Base-by-base conservation (phyloP, 768 basidiomycete genomes). In the Rhodotorula babjevae region DNA sequence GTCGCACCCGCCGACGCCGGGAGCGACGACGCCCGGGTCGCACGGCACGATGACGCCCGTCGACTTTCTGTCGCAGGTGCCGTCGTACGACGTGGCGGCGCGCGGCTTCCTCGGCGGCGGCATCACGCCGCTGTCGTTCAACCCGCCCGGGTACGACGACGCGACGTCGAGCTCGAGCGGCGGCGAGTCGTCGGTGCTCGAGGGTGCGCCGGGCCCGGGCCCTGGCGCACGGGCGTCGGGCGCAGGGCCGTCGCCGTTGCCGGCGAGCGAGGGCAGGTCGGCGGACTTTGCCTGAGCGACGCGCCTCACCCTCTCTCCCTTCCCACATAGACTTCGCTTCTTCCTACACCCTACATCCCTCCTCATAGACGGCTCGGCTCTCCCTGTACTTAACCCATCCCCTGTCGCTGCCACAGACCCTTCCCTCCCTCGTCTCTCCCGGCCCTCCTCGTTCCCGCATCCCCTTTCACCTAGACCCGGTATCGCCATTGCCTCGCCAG, bases 101-200 rank as follows among this genome's bases (percentile, higher is more conserved):
- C 84, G 89, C 23, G 93, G 93, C 12, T 95, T 94, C 81, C 84
- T 94, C 40, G 93, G 93, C 14, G 86, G 85, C 9, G 93, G 93
- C 11, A 88, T 94, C n/a, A 88, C 90, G 18, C 93, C 95, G 25
- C 89, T 89, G 77, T 84, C 89, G 83, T 84, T 83, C 40, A 92
- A 90, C 12, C 79, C 95, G 76, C 94, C 94, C 60, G 90, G 88
- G 52, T 98, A 98, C 76, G 92, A 91, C 76, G 92, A 92, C 25
- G 63, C 44, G 6, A 18, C 65, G 36, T 68, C 62, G 53, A 46
- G 60, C 23, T 19, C 47, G 49, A 59, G 59, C 19, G 67, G 59
- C 50, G 23, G 57, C 57, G 27, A 29, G 31, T 31, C 31, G 18
- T 27, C 29, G 1, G 70, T 23, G 47, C 40, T 53, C 12, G 29